phyloP scores from a whole-genome alignment of 2,329 filamentous ascomycete genomes.

The Aureobasidium leucospermi region DNA sequence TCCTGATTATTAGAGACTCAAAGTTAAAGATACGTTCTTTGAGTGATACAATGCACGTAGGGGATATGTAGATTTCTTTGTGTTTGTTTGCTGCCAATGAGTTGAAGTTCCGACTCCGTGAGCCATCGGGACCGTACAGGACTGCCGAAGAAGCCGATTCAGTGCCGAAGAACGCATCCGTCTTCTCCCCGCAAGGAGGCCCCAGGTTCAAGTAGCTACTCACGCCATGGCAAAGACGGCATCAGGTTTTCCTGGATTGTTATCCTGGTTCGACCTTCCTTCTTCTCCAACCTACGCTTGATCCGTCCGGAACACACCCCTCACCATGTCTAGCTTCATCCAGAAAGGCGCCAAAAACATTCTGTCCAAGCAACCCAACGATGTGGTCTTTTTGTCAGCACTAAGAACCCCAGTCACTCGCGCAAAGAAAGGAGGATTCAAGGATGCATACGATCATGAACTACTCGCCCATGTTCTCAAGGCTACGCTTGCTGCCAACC shows the following conservation, averaged over 20 bases:
- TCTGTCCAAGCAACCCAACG: conserved; percentile 68
- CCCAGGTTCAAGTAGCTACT: conserved; percentile 8
- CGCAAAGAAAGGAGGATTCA: conserved; percentile 73
- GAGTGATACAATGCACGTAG: too few relatives aligned
- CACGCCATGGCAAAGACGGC: background rate
- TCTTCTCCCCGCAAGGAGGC: background rate
- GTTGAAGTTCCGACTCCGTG: too few relatives aligned
- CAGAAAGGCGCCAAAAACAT: conserved; percentile 60
- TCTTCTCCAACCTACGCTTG: background rate
- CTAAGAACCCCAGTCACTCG: conserved; percentile 81
- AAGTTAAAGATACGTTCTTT: too few relatives aligned
- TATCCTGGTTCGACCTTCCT: too few relatives aligned
- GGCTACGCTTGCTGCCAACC: conserved; percentile 65
- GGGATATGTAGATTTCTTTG: too few relatives aligned
- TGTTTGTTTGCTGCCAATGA: too few relatives aligned
- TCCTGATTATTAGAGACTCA: too few relatives aligned
- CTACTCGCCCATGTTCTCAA: conserved; percentile 61
- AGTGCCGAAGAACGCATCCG: conserved; percentile 13
- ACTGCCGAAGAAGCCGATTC: conserved; percentile 4
- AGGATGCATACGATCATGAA: conserved; percentile 86
- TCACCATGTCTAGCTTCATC: conserved; percentile 15
- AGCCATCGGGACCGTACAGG: background rate
- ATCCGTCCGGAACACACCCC: background rate
- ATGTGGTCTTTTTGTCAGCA: conserved; percentile 84
- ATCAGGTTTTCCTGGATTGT: background rate